A percentile compares a stretch with the other conserved stretches of the same genome.
These are phyloP conservation scores for Elsinoe necatrix DNA, from an alignment of 2,329 filamentous ascomycete species.

Conservation along the genomic window DNA sequence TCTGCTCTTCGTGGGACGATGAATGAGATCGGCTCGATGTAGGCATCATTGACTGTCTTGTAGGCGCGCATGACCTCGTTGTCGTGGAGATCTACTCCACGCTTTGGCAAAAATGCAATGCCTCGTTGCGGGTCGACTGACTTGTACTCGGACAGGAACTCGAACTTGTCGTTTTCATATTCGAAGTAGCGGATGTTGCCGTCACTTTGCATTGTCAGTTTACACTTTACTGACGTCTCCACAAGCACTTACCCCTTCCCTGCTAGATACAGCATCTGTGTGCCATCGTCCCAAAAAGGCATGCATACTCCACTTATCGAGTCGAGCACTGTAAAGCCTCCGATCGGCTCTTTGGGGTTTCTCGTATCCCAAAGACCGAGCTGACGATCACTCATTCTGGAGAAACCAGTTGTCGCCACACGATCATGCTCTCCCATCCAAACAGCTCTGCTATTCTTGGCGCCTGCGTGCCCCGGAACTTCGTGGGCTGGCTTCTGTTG, in stretches of 20 bases:
- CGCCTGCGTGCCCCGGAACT: slow-evolving; percentile 74
- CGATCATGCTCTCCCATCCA: slow-evolving; percentile 98
- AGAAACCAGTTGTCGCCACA: slow-evolving; percentile 94
- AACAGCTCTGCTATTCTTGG: slow-evolving; percentile 93
- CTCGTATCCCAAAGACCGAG: slow-evolving; percentile 92
- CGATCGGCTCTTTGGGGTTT: slow-evolving; percentile 68
- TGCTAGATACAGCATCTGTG: slow-evolving; percentile 88
- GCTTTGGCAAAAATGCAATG: slow-evolving; percentile 87
- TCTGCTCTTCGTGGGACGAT: slow-evolving; percentile 90
- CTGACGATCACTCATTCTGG: slow-evolving; percentile 95
- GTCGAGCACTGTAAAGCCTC: slow-evolving; percentile 82
- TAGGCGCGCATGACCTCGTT: slow-evolving; percentile 93
- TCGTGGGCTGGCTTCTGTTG: slow-evolving; percentile 85
- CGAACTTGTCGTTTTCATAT: slow-evolving; percentile 97
- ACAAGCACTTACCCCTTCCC: slow-evolving; percentile 72
- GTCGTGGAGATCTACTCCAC: slow-evolving; percentile 90
- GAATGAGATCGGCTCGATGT: slow-evolving; percentile 96
- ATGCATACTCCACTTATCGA: slow-evolving; percentile 97
- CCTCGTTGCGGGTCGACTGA: slow-evolving; percentile 92
- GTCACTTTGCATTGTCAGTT: slow-evolving; percentile 50
- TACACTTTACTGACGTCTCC: neutral
- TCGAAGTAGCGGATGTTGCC: slow-evolving; percentile 99
- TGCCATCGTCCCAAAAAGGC: slow-evolving; percentile 99
- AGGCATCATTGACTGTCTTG: slow-evolving; percentile 92
- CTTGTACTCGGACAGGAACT: slow-evolving; percentile 94